These are phyloP conservation scores for Verticillium albo-atrum DNA, from an alignment of 2,329 filamentous ascomycete species.

Conservation along the genomic window DNA sequence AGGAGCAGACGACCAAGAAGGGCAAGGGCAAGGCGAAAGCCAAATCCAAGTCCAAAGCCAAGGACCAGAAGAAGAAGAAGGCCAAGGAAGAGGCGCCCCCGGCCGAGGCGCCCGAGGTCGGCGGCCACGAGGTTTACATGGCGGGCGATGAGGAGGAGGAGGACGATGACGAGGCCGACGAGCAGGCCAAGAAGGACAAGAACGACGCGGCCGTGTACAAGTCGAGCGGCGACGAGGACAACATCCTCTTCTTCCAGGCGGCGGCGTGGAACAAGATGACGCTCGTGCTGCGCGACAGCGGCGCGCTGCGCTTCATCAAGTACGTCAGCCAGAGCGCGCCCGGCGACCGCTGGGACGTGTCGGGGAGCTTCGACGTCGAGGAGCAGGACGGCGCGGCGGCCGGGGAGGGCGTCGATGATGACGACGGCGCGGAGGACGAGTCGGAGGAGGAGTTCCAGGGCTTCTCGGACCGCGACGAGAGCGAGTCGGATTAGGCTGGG, in stretches of 20 bases:
- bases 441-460: slow-evolving; percentile 55
- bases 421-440: slow-evolving; percentile 26
- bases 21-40: slow-evolving; percentile 23
- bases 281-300: slow-evolving; percentile 82
- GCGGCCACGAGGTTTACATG: slow-evolving; percentile 90
- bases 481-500: not conserved
- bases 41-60: slow-evolving; percentile 27
- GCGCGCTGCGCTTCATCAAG: slow-evolving; percentile 89
- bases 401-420: slow-evolving; percentile 18
- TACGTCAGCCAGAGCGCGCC: slow-evolving; percentile 80
- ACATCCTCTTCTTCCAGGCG: slow-evolving; percentile 60
- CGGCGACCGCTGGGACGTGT: slow-evolving; percentile 91
- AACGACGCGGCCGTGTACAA: slow-evolving; percentile 79
- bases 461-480: slow-evolving; percentile 39
- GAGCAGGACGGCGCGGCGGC: slow-evolving; percentile 43
- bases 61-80: slow-evolving; percentile 26
- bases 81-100: slow-evolving; percentile 20
- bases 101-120: slow-evolving; percentile 49
- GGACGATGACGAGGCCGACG: slow-evolving; percentile 2
- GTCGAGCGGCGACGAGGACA: slow-evolving; percentile 69
- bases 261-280: slow-evolving; percentile 85
- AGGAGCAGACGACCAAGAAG: slow-evolving; percentile 25
- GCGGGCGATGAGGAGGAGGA: slow-evolving; percentile 65
- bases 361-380: slow-evolving; percentile 70
- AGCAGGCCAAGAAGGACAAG: slow-evolving; percentile 62